Conservation (phyloP, 2,329 filamentous ascomycete species). For the Clonostachys solani region DNA sequence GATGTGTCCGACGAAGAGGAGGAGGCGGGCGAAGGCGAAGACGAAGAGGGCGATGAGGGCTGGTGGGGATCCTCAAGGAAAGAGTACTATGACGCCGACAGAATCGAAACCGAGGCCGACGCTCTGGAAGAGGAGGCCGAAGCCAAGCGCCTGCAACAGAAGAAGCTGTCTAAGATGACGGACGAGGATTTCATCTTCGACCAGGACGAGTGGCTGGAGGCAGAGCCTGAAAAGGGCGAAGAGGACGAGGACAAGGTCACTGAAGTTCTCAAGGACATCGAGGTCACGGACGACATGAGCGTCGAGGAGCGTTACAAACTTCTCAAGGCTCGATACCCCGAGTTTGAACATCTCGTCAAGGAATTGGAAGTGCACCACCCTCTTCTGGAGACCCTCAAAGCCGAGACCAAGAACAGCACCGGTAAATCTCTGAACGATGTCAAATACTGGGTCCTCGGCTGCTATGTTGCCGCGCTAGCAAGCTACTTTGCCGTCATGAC, state of each 20-base stretch:
- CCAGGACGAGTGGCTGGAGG: slow-evolving; percentile 75
- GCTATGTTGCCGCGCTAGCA: slow-evolving; percentile 80
- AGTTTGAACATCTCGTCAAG: slow-evolving; percentile 80
- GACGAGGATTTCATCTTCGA: slow-evolving; percentile 94
- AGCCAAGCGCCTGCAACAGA: slow-evolving; percentile 82
- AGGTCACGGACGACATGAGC: slow-evolving; percentile 76
- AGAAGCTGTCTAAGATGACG: slow-evolving; percentile 83
- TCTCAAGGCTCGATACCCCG: slow-evolving; percentile 79
- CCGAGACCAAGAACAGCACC: slow-evolving; percentile 48
- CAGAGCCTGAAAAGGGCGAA: slow-evolving; percentile 43
- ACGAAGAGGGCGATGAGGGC: slow-evolving; percentile 54
- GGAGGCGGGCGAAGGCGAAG: slow-evolving; percentile 39
- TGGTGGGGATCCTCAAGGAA: slow-evolving; percentile 86
- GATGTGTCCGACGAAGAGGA: slow-evolving; percentile 44
- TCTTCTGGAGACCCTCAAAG: slow-evolving; percentile 53
- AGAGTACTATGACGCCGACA: slow-evolving; percentile 91
- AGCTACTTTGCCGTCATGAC: slow-evolving; percentile 96
- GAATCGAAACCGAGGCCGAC: slow-evolving; percentile 57
- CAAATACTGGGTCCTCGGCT: slow-evolving; percentile 76
- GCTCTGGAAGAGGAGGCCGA: slow-evolving; percentile 91
- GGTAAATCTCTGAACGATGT: slow-evolving; percentile 55
- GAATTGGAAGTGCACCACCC: slow-evolving; percentile 75
- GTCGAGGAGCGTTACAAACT: slow-evolving; percentile 71
- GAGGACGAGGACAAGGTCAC: slow-evolving; percentile 65
- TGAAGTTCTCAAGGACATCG: slow-evolving; percentile 79